These are phyloP conservation scores for Penicillium olsonii DNA, from an alignment of 2,329 filamentous ascomycete genomes.

Conservation along the genomic window DNA sequence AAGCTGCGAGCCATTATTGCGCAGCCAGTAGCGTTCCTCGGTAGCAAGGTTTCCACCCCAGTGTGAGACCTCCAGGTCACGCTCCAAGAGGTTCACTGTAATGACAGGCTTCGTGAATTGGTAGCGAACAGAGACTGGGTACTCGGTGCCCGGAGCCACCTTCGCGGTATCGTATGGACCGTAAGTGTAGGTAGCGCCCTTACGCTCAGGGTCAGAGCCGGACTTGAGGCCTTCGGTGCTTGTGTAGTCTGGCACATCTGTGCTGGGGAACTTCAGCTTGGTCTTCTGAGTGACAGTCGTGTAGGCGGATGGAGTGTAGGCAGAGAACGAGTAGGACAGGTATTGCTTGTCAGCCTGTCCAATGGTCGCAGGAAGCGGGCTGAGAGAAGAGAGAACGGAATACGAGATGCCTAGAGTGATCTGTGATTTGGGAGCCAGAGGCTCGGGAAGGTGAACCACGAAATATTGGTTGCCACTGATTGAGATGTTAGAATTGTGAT, in stretches of 20 bases:
- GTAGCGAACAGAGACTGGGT: constrained; percentile 79
- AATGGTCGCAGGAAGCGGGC: constrained; percentile 78
- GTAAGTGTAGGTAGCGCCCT: constrained; percentile 84
- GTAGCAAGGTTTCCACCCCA: constrained; percentile 97
- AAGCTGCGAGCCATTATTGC: constrained; percentile 81
- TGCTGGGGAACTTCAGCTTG: constrained; percentile 82
- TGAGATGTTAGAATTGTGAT: constrained; percentile 9
- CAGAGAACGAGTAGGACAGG: constrained; percentile 81
- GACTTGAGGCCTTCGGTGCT: constrained; percentile 63
- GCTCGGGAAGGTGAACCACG: constrained; percentile 73
- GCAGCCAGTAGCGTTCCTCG: constrained; percentile 88
- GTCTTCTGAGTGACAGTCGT: constrained; percentile 91
- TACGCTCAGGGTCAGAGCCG: constrained; percentile 72
- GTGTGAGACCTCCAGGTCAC: constrained; percentile 92
- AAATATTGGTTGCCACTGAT: constrained; percentile 76
- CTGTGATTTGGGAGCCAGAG: constrained; percentile 74
- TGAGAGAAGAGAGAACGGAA: constrained; percentile 75
- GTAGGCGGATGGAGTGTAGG: constrained; percentile 82
- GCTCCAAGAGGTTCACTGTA: constrained; percentile 76
- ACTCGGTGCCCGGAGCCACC: constrained; percentile 72
- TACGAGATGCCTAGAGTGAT: constrained; percentile 87
- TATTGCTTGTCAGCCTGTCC: constrained; percentile 85
- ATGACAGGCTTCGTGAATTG: constrained; percentile 93
- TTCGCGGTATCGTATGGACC: constrained; percentile 74
- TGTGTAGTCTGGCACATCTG: constrained; percentile 82